A percentile compares a stretch with the other conserved stretches of the same genome.
These are phyloP conservation scores for Aspergillus heteromorphus DNA, from an alignment of 495 filamentous ascomycete species.

Conservation along the genomic window DNA sequence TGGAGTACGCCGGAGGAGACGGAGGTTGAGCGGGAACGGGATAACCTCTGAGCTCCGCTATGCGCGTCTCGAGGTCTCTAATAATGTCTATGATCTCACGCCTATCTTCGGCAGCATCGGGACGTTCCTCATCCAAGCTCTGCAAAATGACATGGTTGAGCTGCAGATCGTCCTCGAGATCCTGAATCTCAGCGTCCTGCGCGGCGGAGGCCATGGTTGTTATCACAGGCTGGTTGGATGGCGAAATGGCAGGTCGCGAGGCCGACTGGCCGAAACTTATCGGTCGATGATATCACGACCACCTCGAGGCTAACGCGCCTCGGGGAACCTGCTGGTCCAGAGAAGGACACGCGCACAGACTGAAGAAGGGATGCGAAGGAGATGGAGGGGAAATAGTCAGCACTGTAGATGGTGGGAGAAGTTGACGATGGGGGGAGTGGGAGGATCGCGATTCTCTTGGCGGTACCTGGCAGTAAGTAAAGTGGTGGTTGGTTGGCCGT, in stretches of 20 bases:
- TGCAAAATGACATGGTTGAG: slow-evolving; percentile 37
- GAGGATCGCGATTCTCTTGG: not conserved
- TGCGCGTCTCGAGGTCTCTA: slow-evolving; percentile 13
- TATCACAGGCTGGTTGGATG: not conserved
- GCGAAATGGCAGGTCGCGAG: not conserved
- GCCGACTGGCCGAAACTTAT: not conserved
- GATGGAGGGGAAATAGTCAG: not conserved
- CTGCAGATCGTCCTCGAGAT: slow-evolving; percentile 30
- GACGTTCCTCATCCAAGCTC: slow-evolving; percentile 30
- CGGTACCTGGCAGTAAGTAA: not conserved
- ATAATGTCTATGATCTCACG: slow-evolving; percentile 20
- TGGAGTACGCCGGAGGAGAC: not conserved
- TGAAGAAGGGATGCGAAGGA: too few relatives aligned
- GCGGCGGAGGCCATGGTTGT: slow-evolving; percentile 14
- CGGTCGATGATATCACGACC: not conserved
- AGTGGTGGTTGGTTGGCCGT: too few relatives aligned
- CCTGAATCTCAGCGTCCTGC: slow-evolving; percentile 17
- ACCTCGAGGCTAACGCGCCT: too few relatives aligned
- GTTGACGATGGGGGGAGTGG: not conserved
- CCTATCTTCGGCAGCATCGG: slow-evolving; percentile 18
- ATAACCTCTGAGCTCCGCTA: slow-evolving; percentile 17
- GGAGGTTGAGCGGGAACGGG: not conserved
- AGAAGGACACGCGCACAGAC: too few relatives aligned
- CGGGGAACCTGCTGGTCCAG: too few relatives aligned
- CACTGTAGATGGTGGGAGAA: not conserved